Base-by-base conservation (phyloP, 208 protist species). In the Eutreptiella sp. region DNA sequence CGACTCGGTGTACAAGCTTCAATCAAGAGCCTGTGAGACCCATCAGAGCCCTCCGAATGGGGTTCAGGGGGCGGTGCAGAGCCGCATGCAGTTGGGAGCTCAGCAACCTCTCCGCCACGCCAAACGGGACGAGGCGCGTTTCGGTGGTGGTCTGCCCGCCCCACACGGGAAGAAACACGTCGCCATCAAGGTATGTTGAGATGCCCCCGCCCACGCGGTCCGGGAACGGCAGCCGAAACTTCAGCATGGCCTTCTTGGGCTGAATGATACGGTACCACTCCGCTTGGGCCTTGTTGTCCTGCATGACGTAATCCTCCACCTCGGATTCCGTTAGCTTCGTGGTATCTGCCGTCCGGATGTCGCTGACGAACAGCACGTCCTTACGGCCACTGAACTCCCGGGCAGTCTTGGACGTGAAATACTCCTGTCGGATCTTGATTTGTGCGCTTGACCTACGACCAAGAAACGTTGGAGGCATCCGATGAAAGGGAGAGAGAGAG, bases 141-240 rank as follows among this genome's bases (percentile, higher is more conserved):
- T 97, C 91, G 7, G 91, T 95, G 53, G 89, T 96, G n/a, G 93
- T 95, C 14, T 81, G 79, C 2, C 85, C 83, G 32, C 90, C 93
- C 88, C 88, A 97, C 27, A 95, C 88, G n/a, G 87, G 90, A 0
- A 93, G 65, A 33, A 91, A 66, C 46, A 95, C 63, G 61, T 94
- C 83, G 3, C 90, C 90, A 14, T 73, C 72, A n/a, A 93, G 74
- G 63, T 94, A 94, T 32, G 66, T 29, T 14, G 73, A 73, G 29
- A 3, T 24, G 34, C 28, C 23, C 59, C 72, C n/a, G 58, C 65
- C 75, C 77, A 31, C 76, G 77, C 60, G 74, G 73, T 21, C 69
- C 59, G 33, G 38, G 71, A 93, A 97, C 9, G 93, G 90, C 16
- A 97, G 74, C 26, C 93, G 73, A 54, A 96, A 97, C 68, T 97